These are phyloP conservation scores for Angomonas ambiguus DNA, from an alignment of 208 protist species.

Conservation along the genomic window DNA sequence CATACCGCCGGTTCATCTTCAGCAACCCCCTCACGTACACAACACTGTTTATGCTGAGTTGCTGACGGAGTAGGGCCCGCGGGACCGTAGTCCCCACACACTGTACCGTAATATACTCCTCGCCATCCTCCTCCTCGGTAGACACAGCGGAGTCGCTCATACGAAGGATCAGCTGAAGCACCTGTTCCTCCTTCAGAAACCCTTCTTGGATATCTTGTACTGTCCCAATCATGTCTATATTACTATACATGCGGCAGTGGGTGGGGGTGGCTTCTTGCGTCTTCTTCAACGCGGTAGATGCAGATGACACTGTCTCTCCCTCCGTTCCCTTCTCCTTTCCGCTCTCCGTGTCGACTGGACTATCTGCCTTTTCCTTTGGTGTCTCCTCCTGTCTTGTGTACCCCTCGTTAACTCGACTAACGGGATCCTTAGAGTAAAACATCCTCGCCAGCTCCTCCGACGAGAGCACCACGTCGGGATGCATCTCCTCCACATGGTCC, in stretches of 20 bases:
- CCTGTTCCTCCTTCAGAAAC: slow-evolving; percentile 33
- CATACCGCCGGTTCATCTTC: slow-evolving; percentile 68
- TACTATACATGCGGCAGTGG: slow-evolving; percentile 52
- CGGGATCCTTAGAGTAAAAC: background rate
- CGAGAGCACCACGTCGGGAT: background rate
- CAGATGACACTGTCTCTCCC: background rate
- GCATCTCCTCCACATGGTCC: background rate
- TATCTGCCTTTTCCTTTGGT: background rate
- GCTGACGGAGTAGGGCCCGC: slow-evolving; percentile 32
- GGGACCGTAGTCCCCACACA: slow-evolving; percentile 53
- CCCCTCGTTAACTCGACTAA: background rate
- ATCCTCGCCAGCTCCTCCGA: background rate
- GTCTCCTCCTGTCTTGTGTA: background rate
- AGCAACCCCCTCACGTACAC: slow-evolving; percentile 62
- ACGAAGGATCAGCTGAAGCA: slow-evolving; percentile 68
- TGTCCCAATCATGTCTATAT: slow-evolving; percentile 53
- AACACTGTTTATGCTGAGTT: slow-evolving; percentile 38
- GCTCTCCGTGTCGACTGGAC: background rate
- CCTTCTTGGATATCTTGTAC: slow-evolving; percentile 72
- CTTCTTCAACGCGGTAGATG: background rate
- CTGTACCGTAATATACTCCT: slow-evolving; percentile 74
- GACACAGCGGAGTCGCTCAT: slow-evolving; percentile 13
- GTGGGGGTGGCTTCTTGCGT: slow-evolving; percentile 25
- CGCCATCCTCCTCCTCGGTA: slow-evolving; percentile 17
- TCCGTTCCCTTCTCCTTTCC: background rate